phyloP scores from a whole-genome alignment of 257 asterid genomes.

The Primulina huaijiensis region DNA sequence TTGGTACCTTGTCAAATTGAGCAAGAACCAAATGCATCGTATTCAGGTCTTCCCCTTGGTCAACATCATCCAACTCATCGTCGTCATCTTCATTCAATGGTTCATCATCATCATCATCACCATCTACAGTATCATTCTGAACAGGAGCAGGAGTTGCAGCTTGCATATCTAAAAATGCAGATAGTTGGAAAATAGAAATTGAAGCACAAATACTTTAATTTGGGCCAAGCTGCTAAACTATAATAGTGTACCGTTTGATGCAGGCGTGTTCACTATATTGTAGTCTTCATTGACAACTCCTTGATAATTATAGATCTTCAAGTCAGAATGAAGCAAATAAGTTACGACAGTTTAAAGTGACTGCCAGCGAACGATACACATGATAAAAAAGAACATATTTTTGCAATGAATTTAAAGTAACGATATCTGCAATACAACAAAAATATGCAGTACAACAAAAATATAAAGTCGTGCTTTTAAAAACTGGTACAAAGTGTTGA shows the following conservation, averaged over 20 bases:
- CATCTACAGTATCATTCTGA: conserved; percentile 66
- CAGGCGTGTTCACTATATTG: conserved; percentile 82
- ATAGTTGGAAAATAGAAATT: conserved; percentile 16
- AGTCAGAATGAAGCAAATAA: conserved; percentile 26
- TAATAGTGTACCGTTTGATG: conserved; percentile 58
- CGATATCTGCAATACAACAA: conserved; percentile 13
- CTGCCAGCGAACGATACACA: background rate
- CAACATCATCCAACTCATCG: conserved; percentile 82
- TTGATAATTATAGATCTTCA: conserved; percentile 84
- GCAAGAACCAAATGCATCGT: conserved; percentile 87
- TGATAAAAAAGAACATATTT: conserved; percentile 2
- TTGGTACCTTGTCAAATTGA: conserved; percentile 81
- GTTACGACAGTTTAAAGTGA: conserved; percentile 16
- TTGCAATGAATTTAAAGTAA: background rate
- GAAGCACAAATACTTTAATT: conserved; percentile 12
- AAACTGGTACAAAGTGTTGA: background rate
- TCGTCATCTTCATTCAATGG: conserved; percentile 94
- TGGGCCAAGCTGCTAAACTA: conserved; percentile 11
- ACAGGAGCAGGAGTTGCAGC: conserved; percentile 92
- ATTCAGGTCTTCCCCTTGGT: conserved; percentile 80
- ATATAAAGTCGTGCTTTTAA: background rate
- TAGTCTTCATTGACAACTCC: conserved; percentile 92
- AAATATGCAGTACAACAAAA: conserved; percentile 3
- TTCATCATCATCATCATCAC: conserved; percentile 65
- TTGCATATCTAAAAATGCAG: conserved; percentile 53